Base-by-base conservation (phyloP, 192 early-diverging fungal genomes). In the Coemansia sp. region DNA sequence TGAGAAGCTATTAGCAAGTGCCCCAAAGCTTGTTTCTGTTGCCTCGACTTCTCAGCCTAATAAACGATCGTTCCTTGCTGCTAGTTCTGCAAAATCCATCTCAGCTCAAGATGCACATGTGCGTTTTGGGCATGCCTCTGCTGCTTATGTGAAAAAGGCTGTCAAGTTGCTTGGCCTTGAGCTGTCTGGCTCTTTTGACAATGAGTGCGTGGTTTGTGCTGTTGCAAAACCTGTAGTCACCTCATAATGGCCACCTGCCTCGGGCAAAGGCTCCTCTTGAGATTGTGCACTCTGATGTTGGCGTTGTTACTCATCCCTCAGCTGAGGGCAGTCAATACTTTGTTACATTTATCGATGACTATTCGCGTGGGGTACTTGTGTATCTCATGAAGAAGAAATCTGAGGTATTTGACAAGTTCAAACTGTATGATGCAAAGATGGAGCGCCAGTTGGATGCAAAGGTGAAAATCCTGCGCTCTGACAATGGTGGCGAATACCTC, bases 121-220 rank as follows among this genome's bases (percentile, higher is more conserved):
- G 51, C 49, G 47, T 13, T 67, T 67, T 67, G 66, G 66, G 15
- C 66, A 67, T 67, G 66, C 49, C 15, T 67, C 66, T 41, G 51
- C 29, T 47, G 5, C 33, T 11, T 67, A 67, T 54, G 29, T 67
- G 6, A 67, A 33, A 40, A 33, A 34, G 16, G 40, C 40, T 43
- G 63, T 42, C 16, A 64, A 64, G 52, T 44, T 55, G 47, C 36
- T 41, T 34, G 38, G 20, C 33, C 16, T 40, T 16, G 40, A 57
- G 16, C 27, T 68, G 36, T 31, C 40, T 43, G 67, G 67, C n/a
- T 18, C 51, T 27, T 36, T 68, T 41, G 24, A 34, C 40, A 55
- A 57, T 10, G 36, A n/a, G 13, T 68, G 67, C 55, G 46, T 13
- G 12, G 41, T 68, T 29, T 68, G 67, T 55, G 57, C 36, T 12